Conservation (phyloP, 2,329 filamentous ascomycete genomes). For the Colletotrichum limetticola region DNA sequence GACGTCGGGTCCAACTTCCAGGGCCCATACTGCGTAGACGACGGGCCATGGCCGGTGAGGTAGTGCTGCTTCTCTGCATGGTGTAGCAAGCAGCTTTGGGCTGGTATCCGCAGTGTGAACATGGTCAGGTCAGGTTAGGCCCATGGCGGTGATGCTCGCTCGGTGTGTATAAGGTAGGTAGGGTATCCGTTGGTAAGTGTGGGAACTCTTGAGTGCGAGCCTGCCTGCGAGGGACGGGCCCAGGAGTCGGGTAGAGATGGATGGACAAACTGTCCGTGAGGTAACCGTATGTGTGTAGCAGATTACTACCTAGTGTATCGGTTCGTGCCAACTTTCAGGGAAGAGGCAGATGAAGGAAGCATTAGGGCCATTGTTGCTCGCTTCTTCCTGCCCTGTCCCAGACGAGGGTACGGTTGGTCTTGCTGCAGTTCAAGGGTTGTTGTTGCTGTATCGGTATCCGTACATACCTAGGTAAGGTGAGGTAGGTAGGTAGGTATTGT, state of each 20-base stretch:
- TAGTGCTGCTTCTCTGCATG: background rate
- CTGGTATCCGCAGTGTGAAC: background rate
- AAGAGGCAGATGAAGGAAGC: background rate
- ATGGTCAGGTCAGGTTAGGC: background rate
- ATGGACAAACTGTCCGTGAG: background rate
- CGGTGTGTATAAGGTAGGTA: background rate
- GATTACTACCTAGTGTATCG: background rate
- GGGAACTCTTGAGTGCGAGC: background rate
- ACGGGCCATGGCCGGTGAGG: background rate
- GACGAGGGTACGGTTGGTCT: background rate
- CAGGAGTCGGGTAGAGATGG: background rate
- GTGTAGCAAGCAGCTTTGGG: background rate
- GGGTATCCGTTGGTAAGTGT: background rate
- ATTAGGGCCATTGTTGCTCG: background rate
- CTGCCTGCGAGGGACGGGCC: background rate
- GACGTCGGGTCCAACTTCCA: slow-evolving; percentile 1
- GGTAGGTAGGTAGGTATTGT: no score
- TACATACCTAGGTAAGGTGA: no score
- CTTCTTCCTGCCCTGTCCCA: background rate
- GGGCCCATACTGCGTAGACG: background rate
- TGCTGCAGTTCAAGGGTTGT: background rate
- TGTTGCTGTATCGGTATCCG: no score
- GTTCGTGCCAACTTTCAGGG: background rate
- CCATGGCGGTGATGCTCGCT: background rate
- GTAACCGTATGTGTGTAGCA: background rate